A percentile compares a stretch with the other conserved stretches of the same genome.
These are phyloP conservation scores for Marsdenia floribunda DNA, from an alignment of 257 asterid genomes.

Conservation along the genomic window DNA sequence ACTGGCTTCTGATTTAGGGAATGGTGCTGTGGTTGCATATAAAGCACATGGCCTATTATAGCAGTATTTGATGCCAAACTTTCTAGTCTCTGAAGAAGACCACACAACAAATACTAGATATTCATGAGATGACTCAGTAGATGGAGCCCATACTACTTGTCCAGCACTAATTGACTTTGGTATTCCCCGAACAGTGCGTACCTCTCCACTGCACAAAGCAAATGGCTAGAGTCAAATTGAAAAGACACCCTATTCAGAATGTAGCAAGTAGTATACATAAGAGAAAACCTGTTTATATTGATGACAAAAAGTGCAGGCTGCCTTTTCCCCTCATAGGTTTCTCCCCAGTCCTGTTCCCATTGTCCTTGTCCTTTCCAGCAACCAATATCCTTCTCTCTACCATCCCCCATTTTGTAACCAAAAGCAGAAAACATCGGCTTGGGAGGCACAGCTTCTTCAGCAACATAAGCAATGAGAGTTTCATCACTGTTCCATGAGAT, in stretches of 20 bases:
- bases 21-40: slow-evolving; percentile 63
- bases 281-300: slow-evolving; percentile 42
- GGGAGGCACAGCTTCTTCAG: slow-evolving; percentile 59
- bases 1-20: slow-evolving; percentile 35
- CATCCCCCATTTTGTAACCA: slow-evolving; percentile 51
- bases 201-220: slow-evolving; percentile 66
- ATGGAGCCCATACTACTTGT: slow-evolving; percentile 88
- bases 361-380: slow-evolving; percentile 84
- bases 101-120: slow-evolving; percentile 81
- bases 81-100: slow-evolving; percentile 63
- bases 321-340: slow-evolving; percentile 74
- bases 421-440: slow-evolving; percentile 53
- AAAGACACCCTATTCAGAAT: neutral
- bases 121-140: slow-evolving; percentile 33
- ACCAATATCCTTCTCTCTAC: slow-evolving; percentile 55
- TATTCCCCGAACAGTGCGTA: slow-evolving; percentile 42
- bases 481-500: slow-evolving; percentile 84
- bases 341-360: slow-evolving; percentile 98
- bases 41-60: slow-evolving; percentile 79
- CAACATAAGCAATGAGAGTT: slow-evolving; percentile 68
- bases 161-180: slow-evolving; percentile 66
- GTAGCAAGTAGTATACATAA: neutral
- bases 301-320: slow-evolving; percentile 82
- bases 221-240: slow-evolving; percentile 3
- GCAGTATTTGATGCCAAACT: slow-evolving; percentile 76